A percentile compares a stretch with the other conserved stretches of the same genome.
These are phyloP conservation scores for Epichloe brachyelytri DNA, from an alignment of 2,329 filamentous ascomycete species.

Conservation along the genomic window DNA sequence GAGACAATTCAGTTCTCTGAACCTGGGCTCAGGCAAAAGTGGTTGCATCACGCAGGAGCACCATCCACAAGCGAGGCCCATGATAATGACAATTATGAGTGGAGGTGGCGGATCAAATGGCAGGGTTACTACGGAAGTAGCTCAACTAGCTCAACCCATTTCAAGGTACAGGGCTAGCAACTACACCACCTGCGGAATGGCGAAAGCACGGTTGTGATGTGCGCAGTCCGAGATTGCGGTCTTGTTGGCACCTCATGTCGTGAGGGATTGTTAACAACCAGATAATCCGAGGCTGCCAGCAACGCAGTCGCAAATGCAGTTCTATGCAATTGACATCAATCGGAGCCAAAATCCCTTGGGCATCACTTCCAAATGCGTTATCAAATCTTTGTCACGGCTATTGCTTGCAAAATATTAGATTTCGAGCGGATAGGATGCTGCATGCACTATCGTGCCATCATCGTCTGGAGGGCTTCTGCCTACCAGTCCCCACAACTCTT, in stretches of 20 bases:
- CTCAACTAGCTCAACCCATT: not conserved
- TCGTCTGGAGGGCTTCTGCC: not conserved
- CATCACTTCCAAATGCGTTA: no score
- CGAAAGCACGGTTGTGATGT: constrained; percentile 7
- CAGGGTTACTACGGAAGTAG: not conserved
- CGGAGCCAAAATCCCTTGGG: not conserved
- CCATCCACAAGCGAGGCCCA: not conserved
- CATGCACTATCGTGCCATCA: constrained; percentile 10
- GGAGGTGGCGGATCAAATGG: constrained; percentile 13
- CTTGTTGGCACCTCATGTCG: not conserved
- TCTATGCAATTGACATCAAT: not conserved
- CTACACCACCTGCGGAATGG: constrained; percentile 4
- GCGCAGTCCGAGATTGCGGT: constrained; percentile 1
- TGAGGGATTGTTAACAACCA: not conserved
- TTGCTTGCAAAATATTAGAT: not conserved
- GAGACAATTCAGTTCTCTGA: not conserved
- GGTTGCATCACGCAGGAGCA: not conserved
- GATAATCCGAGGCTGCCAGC: not conserved
- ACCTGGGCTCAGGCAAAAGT: not conserved
- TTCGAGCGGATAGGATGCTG: not conserved
- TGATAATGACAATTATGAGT: not conserved
- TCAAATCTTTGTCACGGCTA: not conserved
- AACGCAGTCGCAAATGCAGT: not conserved
- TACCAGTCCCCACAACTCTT: not conserved
- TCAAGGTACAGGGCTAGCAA: not conserved